A percentile compares a stretch with the other conserved stretches of the same genome.
phyloP scores from a whole-genome alignment of 495 filamentous ascomycete species.

The Poronia punctata region DNA sequence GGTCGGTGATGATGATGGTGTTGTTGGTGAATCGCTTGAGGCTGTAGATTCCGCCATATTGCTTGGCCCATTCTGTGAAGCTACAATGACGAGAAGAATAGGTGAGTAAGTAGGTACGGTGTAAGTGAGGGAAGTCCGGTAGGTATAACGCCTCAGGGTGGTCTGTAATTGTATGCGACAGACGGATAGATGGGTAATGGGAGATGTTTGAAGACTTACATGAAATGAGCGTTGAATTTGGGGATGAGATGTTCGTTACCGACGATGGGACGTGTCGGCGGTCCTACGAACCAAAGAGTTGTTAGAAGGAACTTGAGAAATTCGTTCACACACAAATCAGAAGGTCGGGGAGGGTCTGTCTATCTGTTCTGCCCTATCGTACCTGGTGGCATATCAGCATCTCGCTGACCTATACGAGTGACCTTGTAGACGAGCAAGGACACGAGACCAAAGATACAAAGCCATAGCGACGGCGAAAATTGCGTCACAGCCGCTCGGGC shows the following conservation, averaged over 20 bases:
- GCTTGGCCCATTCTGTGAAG: slow-evolving; percentile 39
- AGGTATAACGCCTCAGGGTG: too few species aligned
- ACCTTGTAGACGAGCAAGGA: slow-evolving; percentile 1
- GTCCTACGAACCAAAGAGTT: too few species aligned
- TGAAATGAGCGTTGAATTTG: slow-evolving; percentile 22
- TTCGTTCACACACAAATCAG: too few species aligned
- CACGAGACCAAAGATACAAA: background rate
- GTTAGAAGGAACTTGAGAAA: too few species aligned
- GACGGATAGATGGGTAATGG: background rate
- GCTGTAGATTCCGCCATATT: slow-evolving; percentile 39
- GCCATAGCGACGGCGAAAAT: slow-evolving; percentile 4
- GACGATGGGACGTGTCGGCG: slow-evolving; percentile 33
- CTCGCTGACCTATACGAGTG: slow-evolving; percentile 4
- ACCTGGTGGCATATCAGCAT: slow-evolving; percentile 15
- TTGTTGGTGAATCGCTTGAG: slow-evolving; percentile 35
- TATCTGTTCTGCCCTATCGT: slow-evolving; percentile 1
- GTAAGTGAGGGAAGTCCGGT: too few species aligned
- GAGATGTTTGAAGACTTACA: slow-evolving; percentile 10
- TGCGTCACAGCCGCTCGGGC: background rate
- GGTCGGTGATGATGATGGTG: slow-evolving; percentile 33
- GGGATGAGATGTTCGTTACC: slow-evolving; percentile 38
- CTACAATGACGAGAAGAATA: too few species aligned
- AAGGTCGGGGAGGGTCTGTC: too few species aligned
- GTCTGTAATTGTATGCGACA: too few species aligned
- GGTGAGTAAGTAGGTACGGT: too few species aligned